Conservation (phyloP, 192 early-diverging fungal species). For the Podila minutissima region DNA sequence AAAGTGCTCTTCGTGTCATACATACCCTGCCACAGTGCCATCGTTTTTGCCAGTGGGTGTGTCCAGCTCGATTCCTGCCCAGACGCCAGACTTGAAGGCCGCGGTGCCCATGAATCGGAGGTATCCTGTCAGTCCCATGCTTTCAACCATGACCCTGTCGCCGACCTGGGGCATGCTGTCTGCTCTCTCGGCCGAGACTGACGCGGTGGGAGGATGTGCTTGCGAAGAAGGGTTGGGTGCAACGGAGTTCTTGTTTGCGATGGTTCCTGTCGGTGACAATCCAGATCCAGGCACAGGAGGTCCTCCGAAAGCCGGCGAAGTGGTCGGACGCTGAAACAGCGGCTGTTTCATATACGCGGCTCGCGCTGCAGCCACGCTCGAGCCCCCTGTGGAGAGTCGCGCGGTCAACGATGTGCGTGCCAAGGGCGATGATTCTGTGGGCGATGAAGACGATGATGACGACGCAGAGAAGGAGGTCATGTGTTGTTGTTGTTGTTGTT, state of each 20-base stretch:
- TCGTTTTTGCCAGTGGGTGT: constrained; percentile 80
- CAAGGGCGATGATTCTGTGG: constrained; percentile 20
- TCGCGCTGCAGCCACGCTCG: background rate
- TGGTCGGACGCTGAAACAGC: constrained; percentile 13
- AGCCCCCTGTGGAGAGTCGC: constrained; percentile 1
- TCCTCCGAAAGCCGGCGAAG: too few relatives aligned
- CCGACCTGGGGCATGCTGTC: constrained; percentile 53
- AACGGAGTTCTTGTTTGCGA: background rate
- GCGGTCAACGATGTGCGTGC: background rate
- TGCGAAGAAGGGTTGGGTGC: background rate
- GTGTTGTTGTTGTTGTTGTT: background rate
- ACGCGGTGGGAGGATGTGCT: constrained; percentile 1
- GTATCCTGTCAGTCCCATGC: constrained; percentile 71
- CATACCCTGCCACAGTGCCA: constrained; percentile 75
- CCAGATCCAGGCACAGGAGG: constrained; percentile 5
- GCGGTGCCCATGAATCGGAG: constrained; percentile 80
- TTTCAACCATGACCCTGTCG: constrained; percentile 71
- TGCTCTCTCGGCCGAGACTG: constrained; percentile 7
- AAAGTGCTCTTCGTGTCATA: background rate
- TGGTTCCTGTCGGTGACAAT: background rate
- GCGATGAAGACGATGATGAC: constrained; percentile 14
- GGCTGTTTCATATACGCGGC: constrained; percentile 19
- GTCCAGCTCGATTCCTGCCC: constrained; percentile 86
- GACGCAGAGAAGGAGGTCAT: constrained; percentile 2
- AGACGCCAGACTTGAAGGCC: constrained; percentile 76